Evolutionary conservation across 306 rosid genomes (phyloP), one percentile per base, ranked within the genome.

Genomic region (Prunus fruticosa): DNA sequence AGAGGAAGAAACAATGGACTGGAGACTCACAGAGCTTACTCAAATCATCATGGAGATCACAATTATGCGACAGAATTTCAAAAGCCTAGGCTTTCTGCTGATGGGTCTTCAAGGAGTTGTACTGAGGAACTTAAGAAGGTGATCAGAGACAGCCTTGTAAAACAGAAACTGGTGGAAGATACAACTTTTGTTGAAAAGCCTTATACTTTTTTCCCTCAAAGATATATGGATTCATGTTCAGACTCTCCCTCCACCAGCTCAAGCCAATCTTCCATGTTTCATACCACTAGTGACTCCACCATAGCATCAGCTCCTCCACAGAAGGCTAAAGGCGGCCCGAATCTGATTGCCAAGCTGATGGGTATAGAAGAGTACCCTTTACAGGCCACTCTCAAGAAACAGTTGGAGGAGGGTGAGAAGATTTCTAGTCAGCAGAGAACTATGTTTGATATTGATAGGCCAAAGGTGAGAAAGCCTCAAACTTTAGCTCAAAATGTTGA

Each of bases 261-360:
- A 43, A 95, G 93, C 85, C 89, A 92, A 20, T 88, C 92, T 65
- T 88, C 87, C 23, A 62, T 52, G 69, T 71, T 68, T 83, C 81
- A 71, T 73, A 78, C 82, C 51, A 77, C 72, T 78, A 84, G 85
- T 19, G 86, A 85, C 64, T 81, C 89, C 77, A 82, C 84, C 10
- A 61, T 72, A 70, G 78, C 91, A 52, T 84, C 97, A 56, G 69
- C 75, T 51, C 67, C 76, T 84, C 56, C 82, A 2, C 85, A 74
- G 81, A 71, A 60, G 60, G 82, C 77, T 52, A 85, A 83, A 79
- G 84, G 91, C 22, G 83, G 91, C 27, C 78, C 87, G 27, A 91
- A 81, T 78, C 78, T 96, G 79, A 88, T 92, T 72, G 97, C 98
- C 66, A 96, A 82, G 93, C 86, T 96, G 67, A 92, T 96, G 99